These are phyloP conservation scores for Telopea speciosissima DNA, from an alignment of 177 flowering plant species.

Conservation along the genomic window DNA sequence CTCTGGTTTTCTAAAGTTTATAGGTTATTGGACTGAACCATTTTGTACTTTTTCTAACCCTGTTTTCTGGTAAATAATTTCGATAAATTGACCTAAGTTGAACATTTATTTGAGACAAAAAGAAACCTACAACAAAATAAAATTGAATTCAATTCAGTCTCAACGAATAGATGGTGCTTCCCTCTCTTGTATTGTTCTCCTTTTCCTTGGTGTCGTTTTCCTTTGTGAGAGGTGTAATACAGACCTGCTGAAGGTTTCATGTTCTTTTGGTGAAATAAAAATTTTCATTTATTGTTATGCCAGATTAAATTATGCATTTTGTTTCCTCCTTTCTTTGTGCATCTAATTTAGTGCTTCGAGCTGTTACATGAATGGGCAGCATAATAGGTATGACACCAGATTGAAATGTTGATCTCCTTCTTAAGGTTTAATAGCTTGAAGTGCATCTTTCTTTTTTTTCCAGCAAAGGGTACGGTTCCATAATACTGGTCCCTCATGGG, in stretches of 20 bases:
- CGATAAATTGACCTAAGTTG: not conserved
- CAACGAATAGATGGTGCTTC: not conserved
- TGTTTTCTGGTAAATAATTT: not conserved
- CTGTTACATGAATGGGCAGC: not conserved
- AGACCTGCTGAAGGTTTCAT: not conserved
- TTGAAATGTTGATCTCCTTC: not conserved
- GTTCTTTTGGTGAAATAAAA: not conserved
- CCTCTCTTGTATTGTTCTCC: not conserved
- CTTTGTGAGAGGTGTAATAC: not conserved
- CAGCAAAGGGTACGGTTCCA: constrained; percentile 83
- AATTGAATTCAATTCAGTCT: not conserved
- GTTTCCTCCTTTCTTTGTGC: not conserved
- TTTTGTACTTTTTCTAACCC: not conserved
- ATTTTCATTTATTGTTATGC: not conserved
- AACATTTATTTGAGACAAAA: not conserved
- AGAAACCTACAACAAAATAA: too few species aligned
- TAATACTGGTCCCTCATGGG: constrained; percentile 67
- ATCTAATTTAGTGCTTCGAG: not conserved
- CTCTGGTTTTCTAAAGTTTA: not conserved
- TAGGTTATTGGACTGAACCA: not conserved
- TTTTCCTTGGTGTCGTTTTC: not conserved
- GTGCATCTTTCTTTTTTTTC: constrained; percentile 1
- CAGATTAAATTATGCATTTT: not conserved
- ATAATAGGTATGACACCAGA: not conserved
- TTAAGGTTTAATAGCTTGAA: not conserved